Percentiles rank a stretch among this genome's conserved stretches.
Conservation (phyloP, 345 rosid genomes). For the Pistacia vera region DNA sequence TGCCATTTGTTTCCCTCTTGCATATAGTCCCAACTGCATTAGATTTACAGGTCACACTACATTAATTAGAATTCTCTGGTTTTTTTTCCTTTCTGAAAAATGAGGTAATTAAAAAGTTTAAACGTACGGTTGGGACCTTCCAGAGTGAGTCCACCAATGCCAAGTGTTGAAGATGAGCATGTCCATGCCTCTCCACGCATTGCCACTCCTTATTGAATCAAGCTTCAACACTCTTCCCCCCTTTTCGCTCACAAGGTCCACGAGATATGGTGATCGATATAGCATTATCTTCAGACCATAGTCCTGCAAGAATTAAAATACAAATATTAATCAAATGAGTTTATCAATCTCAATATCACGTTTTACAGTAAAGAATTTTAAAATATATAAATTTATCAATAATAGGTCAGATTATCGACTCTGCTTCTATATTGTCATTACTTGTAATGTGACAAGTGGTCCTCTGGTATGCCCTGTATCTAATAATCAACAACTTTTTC, state of each 20-base stretch:
- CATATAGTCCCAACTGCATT: constrained; percentile 75
- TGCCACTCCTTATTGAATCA: constrained; percentile 66
- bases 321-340: background rate
- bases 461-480: no score
- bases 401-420: no score
- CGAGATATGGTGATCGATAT: constrained; percentile 65
- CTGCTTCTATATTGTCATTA: no score
- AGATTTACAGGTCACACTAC: background rate
- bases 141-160: constrained; percentile 97
- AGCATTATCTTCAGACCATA: constrained; percentile 57
- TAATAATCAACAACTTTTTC: no score
- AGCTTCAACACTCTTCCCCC: constrained; percentile 67
- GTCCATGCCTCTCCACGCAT: constrained; percentile 87
- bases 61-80: background rate
- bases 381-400: no score
- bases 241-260: constrained; percentile 52
- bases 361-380: no score
- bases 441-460: no score
- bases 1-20: constrained; percentile 57
- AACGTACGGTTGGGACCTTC: constrained; percentile 70
- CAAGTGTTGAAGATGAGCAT: constrained; percentile 79
- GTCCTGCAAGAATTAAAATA: constrained; percentile 40
- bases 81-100: no score
- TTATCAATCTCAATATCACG: background rate
- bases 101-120: background rate